Evolutionary conservation across 2,329 filamentous ascomycete species (phyloP), one percentile per base, ranked within the genome.

Genomic region (Bipolaris zeicola): DNA sequence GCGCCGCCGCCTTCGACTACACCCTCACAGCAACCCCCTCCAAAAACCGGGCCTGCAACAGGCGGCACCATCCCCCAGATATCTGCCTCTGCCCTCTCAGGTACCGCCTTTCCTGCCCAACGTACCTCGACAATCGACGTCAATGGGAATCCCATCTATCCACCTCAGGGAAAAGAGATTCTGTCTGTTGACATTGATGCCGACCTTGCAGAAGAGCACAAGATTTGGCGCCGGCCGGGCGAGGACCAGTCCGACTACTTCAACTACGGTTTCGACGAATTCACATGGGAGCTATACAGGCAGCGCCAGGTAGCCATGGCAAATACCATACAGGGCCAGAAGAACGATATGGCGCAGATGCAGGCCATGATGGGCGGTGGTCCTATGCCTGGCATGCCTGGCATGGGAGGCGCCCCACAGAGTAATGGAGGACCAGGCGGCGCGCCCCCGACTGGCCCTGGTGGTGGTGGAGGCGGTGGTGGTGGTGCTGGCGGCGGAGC

Each of bases 211-310:
- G 91, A 92, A 68, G 80, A 85, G 61, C 90, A 93, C 61, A 98
- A 97, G 76, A 93, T 94, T 16, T 99, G 95, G 95, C 88, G 95
- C 42, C 89, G 93, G 63, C 95, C 95, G 0, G 95, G 95, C 44
- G 93, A 94, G 10, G 95, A 99, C 70, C 87, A 96, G 52, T 95
- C 90, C 57, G 95, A 99, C 75, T 98, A 96, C 79, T 98, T 98
- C 85, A 98, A 98, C 81, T 98, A 98, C 77, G 94, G 94, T 56
- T 98, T 98, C 72, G 94, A 98, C 78, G 94, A 98, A 77, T 98
- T 97, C 77, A 96, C 93, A 1, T 99, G 95, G 95, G 90, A 93
- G 5, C 85, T 93, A 51, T 99, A 99, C 75, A 92, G 93, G 31
- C 82, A 92, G 57, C 96, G 96, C 71, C 95, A 98, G 75, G 88